Evolutionary conservation across 2,329 filamentous ascomycete species (phyloP).

Genomic region (Curvularia sp.): DNA sequence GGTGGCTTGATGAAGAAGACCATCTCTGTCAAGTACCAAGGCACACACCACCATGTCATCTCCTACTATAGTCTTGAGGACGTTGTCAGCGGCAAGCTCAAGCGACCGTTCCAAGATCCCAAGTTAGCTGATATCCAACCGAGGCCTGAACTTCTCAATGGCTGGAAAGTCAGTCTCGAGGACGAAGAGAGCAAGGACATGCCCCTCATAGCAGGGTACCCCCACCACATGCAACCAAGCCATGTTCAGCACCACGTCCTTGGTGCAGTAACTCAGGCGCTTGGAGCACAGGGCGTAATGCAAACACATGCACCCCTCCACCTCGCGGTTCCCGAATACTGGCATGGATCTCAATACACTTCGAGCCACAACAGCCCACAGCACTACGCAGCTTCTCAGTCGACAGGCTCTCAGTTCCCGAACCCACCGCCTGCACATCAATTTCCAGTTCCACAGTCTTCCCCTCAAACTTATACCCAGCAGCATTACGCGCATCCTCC

Average conservation of each 20-base stretch:
- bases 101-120: slow-evolving; percentile 46
- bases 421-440: slow-evolving; percentile 18
- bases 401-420: neutral
- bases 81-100: slow-evolving; percentile 58
- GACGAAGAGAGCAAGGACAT: slow-evolving; percentile 48
- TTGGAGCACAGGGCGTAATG: slow-evolving; percentile 33
- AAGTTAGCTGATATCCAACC: slow-evolving; percentile 46
- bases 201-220: slow-evolving; percentile 38
- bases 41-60: slow-evolving; percentile 82
- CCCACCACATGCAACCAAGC: slow-evolving; percentile 39
- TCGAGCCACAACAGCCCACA: slow-evolving; percentile 34
- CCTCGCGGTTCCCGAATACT: slow-evolving; percentile 43
- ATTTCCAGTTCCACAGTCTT: slow-evolving; percentile 34
- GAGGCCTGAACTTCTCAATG: slow-evolving; percentile 42
- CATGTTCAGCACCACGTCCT: slow-evolving; percentile 40
- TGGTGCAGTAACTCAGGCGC: slow-evolving; percentile 28
- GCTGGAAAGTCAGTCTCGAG: slow-evolving; percentile 49
- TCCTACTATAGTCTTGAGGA: slow-evolving; percentile 88
- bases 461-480: slow-evolving; percentile 25
- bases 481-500: slow-evolving; percentile 35
- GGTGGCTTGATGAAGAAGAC: slow-evolving; percentile 91
- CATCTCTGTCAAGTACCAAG: slow-evolving; percentile 77
- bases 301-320: slow-evolving; percentile 39
- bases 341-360: slow-evolving; percentile 38
- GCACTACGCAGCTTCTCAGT: slow-evolving; percentile 35